phyloP scores from a whole-genome alignment of 805 yeast genomes.

The Wickerhamiella allomyrinae region DNA sequence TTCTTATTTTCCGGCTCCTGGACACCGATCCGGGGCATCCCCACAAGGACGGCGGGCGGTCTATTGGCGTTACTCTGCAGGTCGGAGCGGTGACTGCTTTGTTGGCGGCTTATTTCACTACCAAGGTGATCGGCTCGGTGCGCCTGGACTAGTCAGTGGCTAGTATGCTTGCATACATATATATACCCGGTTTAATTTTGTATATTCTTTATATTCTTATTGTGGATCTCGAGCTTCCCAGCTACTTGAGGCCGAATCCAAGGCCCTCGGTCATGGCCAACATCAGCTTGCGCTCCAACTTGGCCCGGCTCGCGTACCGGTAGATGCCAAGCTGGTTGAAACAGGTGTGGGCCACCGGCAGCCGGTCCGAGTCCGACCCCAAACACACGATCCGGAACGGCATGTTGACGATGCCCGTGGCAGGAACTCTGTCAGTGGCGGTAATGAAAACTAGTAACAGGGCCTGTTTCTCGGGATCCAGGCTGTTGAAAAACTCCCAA shows the following conservation, averaged over 20 bases:
- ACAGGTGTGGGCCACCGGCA: conserved; percentile 89
- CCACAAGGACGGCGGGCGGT: conserved; percentile 23
- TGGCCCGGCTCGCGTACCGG: conserved; percentile 43
- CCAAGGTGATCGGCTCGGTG: not conserved
- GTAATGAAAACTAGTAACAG: conserved; percentile 64
- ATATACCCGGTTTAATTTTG: no score
- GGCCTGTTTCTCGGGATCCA: conserved; percentile 38
- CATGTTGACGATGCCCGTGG: conserved; percentile 74
- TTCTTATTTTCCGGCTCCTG: conserved; percentile 22
- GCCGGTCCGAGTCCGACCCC: conserved; percentile 33
- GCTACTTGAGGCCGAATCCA: conserved; percentile 67
- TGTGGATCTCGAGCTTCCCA: not conserved
- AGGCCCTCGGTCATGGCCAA: conserved; percentile 64
- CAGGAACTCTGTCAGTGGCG: conserved; percentile 85
- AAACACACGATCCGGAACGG: conserved; percentile 52
- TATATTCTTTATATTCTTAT: not conserved
- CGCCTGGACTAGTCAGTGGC: not conserved
- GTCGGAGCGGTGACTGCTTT: conserved; percentile 26
- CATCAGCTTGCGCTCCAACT: conserved; percentile 42
- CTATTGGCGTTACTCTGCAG: conserved; percentile 26
- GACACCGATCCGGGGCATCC: conserved; percentile 13
- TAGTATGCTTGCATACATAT: not conserved
- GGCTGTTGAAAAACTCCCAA: conserved; percentile 58
- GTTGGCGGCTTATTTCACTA: conserved; percentile 23
- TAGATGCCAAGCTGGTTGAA: conserved; percentile 77